Evolutionary conservation across 164 flowering plant species (phyloP).

Genomic region (Aristolochia californica): DNA sequence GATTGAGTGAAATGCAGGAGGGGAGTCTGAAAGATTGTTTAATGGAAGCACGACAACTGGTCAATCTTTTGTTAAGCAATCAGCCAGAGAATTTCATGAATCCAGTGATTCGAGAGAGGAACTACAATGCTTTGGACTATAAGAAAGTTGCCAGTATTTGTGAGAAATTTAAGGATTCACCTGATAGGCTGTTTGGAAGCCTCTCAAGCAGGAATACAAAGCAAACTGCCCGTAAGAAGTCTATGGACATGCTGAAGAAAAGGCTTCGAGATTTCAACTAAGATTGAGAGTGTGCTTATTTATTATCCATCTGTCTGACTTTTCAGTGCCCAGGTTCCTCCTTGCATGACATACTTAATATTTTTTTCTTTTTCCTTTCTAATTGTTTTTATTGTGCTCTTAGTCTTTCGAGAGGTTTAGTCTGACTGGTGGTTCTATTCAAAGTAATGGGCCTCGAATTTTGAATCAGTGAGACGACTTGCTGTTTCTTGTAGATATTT

Average conservation of each 20-base stretch:
- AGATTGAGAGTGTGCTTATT: constrained; percentile 7
- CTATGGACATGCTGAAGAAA: constrained; percentile 74
- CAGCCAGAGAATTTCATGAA: constrained; percentile 90
- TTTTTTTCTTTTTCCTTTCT: background rate
- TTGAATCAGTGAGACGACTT: background rate
- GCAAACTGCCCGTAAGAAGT: constrained; percentile 67
- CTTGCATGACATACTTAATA: background rate
- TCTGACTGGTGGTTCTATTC: background rate
- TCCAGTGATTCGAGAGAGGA: constrained; percentile 75
- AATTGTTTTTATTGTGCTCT: background rate
- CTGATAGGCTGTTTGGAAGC: constrained; percentile 83
- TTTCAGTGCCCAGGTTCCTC: background rate
- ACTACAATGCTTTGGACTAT: constrained; percentile 61
- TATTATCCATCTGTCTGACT: background rate
- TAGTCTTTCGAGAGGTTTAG: background rate
- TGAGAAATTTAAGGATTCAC: constrained; percentile 75
- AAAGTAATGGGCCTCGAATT: background rate
- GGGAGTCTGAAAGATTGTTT: constrained; percentile 55
- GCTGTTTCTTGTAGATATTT: constrained; percentile 1
- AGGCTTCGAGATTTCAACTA: constrained; percentile 78
- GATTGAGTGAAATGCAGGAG: constrained; percentile 53
- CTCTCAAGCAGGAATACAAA: constrained; percentile 62
- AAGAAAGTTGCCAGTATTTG: constrained; percentile 68
- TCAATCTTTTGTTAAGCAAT: constrained; percentile 69
- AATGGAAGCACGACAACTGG: constrained; percentile 68